Evolutionary conservation across 306 rosid species (phyloP).

Genomic region (Prunus dulcis): DNA sequence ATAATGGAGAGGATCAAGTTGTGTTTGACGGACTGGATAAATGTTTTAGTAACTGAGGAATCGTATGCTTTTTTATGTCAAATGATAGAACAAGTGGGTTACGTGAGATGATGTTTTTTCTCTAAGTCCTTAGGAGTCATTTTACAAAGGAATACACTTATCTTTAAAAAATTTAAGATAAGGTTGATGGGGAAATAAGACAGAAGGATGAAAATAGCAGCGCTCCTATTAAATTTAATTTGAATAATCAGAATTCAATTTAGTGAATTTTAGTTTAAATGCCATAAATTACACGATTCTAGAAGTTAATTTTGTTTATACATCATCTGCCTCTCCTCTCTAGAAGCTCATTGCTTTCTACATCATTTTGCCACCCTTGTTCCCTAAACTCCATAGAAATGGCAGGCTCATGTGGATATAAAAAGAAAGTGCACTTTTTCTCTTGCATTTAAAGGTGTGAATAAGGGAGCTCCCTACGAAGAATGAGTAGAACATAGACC

Average conservation of each 20-base stretch:
- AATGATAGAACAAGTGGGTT: no score
- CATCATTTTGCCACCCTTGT: neutral
- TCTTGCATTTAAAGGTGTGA: neutral
- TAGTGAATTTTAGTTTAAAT: neutral
- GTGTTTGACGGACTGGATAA: no score
- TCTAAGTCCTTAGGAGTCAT: no score
- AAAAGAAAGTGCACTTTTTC: neutral
- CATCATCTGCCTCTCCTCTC: neutral
- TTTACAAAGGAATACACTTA: no score
- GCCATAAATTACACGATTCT: neutral
- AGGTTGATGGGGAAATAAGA: fast-evolving
- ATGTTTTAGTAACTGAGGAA: no score
- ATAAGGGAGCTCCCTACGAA: no score
- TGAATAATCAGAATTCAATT: neutral
- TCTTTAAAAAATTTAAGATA: no score
- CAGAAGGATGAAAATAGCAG: no score
- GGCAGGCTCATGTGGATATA: neutral
- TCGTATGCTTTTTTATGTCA: no score
- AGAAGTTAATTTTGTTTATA: neutral
- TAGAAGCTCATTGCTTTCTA: neutral
- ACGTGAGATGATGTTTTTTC: no score
- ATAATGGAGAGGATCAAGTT: no score
- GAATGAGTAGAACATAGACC: neutral
- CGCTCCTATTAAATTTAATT: no score
- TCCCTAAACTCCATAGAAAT: neutral